Evolutionary conservation across 768 basidiomycete genomes (phyloP).

Genomic region (Gymnopilus dilepis): DNA sequence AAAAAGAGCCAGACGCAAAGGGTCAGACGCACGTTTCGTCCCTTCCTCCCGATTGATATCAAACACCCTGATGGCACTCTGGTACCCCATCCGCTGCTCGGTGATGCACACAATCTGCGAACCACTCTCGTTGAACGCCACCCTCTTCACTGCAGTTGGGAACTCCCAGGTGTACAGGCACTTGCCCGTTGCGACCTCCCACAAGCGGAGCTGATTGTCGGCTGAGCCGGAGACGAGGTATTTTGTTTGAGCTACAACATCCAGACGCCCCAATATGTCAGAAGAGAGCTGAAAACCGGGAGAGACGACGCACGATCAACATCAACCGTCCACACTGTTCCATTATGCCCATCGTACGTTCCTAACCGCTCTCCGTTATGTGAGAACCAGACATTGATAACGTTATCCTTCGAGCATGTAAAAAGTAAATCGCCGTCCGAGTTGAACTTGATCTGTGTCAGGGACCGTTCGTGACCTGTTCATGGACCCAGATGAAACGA

Average conservation of each 20-base stretch:
- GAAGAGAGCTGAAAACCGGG: slow-evolving; percentile 6
- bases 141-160: slow-evolving; percentile 96
- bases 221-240: slow-evolving; percentile 92
- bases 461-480: slow-evolving; percentile 92
- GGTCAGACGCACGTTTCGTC: slow-evolving; percentile 68
- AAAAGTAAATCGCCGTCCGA: slow-evolving; percentile 95
- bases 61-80: slow-evolving; percentile 91
- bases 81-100: slow-evolving; percentile 94
- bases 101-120: slow-evolving; percentile 89
- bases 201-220: slow-evolving; percentile 91
- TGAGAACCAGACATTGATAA: slow-evolving; percentile 96
- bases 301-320: slow-evolving; percentile 77
- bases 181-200: slow-evolving; percentile 89
- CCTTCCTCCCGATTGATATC: slow-evolving; percentile 85
- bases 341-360: slow-evolving; percentile 96
- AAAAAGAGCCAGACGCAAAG: not conserved
- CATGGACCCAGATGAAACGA: slow-evolving; percentile 21
- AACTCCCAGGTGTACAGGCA: slow-evolving; percentile 97
- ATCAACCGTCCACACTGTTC: slow-evolving; percentile 95
- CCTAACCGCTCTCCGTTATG: slow-evolving; percentile 98
- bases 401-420: slow-evolving; percentile 92
- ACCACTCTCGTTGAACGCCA: slow-evolving; percentile 88
- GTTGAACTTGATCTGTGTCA: slow-evolving; percentile 99
- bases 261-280: not conserved
- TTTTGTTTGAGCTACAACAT: slow-evolving; percentile 67